These are phyloP conservation scores for Poterioochromonas sp. DNA, from an alignment of 352 stramenopile genomes.

Conservation along the genomic window DNA sequence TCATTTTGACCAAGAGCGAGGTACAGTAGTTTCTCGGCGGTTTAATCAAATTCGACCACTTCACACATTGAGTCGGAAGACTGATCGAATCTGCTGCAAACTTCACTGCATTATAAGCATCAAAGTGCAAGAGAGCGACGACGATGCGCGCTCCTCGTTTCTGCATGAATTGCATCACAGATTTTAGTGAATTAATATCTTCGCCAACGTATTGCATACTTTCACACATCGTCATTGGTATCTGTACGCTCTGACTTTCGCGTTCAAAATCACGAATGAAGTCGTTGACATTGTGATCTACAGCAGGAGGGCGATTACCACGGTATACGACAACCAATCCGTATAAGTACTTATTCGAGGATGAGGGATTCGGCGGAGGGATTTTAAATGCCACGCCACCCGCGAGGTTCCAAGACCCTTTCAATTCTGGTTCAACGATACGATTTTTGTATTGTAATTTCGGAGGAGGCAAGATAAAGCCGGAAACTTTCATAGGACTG, in stretches of 20 bases:
- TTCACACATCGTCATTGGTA: background rate
- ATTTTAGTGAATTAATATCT: background rate
- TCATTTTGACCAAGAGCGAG: constrained; percentile 2
- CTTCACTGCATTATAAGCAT: background rate
- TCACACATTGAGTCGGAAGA: constrained; percentile 13
- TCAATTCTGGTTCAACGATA: background rate
- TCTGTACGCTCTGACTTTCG: background rate
- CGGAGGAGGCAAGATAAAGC: background rate
- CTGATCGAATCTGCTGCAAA: background rate
- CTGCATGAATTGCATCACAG: background rate
- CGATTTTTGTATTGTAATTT: constrained; percentile 13
- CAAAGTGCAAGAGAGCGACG: background rate
- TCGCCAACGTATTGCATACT: background rate
- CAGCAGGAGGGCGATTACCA: background rate
- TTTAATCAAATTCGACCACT: constrained; percentile 19
- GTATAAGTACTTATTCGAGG: background rate
- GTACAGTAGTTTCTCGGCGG: background rate
- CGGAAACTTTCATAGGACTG: background rate
- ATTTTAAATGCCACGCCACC: background rate
- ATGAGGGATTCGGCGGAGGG: background rate
- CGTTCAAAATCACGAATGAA: background rate
- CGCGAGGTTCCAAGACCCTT: constrained; percentile 4
- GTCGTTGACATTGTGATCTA: background rate
- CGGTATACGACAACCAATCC: background rate
- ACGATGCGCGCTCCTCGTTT: constrained; percentile 8